phyloP scores from a whole-genome alignment of 2,329 filamentous ascomycete genomes.

The Phialophora chinensis region DNA sequence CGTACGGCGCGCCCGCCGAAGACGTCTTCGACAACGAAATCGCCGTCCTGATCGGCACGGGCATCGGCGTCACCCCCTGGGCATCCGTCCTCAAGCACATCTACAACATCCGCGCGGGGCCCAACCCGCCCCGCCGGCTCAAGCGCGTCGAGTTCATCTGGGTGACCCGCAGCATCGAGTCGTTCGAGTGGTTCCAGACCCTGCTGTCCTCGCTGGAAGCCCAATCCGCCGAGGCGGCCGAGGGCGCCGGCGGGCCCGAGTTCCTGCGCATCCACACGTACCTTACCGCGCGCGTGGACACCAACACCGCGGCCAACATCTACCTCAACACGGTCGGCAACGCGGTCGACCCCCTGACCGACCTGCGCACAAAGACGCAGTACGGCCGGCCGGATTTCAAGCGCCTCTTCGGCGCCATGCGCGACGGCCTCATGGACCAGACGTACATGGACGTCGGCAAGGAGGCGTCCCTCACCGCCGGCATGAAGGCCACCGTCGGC shows the following conservation, averaged over 20 bases:
- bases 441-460: constrained; percentile 85
- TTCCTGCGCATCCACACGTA: constrained; percentile 99
- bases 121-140: constrained; percentile 86
- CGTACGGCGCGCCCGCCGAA: constrained; percentile 94
- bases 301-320: constrained; percentile 94
- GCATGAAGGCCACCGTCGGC: constrained; percentile 63
- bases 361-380: constrained; percentile 87
- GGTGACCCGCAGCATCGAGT: constrained; percentile 94
- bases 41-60: constrained; percentile 77
- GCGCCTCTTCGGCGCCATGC: constrained; percentile 80
- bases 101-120: constrained; percentile 90
- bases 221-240: constrained; percentile 75
- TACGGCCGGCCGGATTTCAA: constrained; percentile 92
- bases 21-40: constrained; percentile 95
- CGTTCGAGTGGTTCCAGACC: constrained; percentile 98
- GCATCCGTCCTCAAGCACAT: constrained; percentile 94
- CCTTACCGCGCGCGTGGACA: constrained; percentile 89
- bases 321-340: constrained; percentile 93
- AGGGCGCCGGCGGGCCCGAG: constrained; percentile 62
- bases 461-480: constrained; percentile 73
- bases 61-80: constrained; percentile 86
- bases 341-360: constrained; percentile 86
- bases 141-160: constrained; percentile 98
- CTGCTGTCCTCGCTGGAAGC: constrained; percentile 87
- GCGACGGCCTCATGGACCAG: constrained; percentile 82